Evolutionary conservation across 495 filamentous ascomycete species (phyloP), one percentile per base, ranked within the genome.

Genomic region (Pyrenula massariospora): DNA sequence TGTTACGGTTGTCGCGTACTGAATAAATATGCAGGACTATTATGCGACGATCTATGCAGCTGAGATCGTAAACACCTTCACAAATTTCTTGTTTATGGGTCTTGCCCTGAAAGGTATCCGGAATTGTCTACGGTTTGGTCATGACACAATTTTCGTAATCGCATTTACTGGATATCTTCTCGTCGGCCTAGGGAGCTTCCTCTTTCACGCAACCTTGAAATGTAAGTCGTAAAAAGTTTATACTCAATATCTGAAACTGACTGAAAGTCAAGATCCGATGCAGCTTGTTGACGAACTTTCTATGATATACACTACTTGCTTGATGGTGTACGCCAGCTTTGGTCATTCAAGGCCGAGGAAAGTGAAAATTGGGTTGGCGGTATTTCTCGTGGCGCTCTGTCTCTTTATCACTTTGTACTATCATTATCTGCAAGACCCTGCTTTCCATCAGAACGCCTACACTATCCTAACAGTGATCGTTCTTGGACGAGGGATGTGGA

Each of bases 241-340:
- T 59, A 24, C 22, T 12, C n/a, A n/a, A n/a, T n/a, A n/a, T 52
- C 36, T 12, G 1, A 55, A 22, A 25, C 56, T 57, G 25, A 23
- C 65, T 70, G 53, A 65, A 48, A 54, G 22, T 54, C 55, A 67
- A 95, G 91, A 98, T 70, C 89, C 91, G 1, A 96, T 96, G 93
- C 93, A 98, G 66, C 82, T 97, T 15, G 86, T 96, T 31, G 93
- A 98, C 64, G 93, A 98, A 70, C 79, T 96, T 8, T 88, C 85
- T 58, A 97, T 97, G 93, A 96, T 98, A 24, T 97, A 98, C 66
- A 96, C 92, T 1, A 94, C 92, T 8, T 94, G 87, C 60, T 69
- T 95, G n/a, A 94, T 96, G 86, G 84, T 77, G 68, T 95, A 86
- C 68, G 89, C 89, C 12, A 87, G 88, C 20, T 93, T 96, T 67